These are phyloP conservation scores for Acanthamoeba castellanii DNA, from an alignment of 208 protist species.

Conservation along the genomic window DNA sequence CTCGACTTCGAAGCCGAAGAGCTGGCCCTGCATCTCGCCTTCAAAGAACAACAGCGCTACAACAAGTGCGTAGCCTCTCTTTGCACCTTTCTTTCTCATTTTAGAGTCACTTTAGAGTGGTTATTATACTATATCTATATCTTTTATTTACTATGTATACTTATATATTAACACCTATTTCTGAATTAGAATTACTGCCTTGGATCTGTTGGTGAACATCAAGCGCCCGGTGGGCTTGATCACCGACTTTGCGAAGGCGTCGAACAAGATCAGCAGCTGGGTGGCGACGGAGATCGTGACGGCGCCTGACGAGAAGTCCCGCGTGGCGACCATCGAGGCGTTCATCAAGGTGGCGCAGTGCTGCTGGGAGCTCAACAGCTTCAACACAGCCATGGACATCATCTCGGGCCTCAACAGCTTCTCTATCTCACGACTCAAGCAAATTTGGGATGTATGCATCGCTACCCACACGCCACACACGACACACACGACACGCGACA, in stretches of 20 bases:
- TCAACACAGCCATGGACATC: slow-evolving; percentile 71
- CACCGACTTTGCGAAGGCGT: slow-evolving; percentile 24
- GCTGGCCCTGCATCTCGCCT: slow-evolving; percentile 24
- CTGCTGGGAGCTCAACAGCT: slow-evolving; percentile 63
- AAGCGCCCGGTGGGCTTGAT: neutral
- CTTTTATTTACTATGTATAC: no score
- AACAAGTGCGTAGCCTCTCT: neutral
- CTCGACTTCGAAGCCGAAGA: slow-evolving; percentile 55
- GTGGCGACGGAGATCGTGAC: slow-evolving; percentile 68
- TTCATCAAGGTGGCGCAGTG: slow-evolving; percentile 47
- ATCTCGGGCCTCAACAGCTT: slow-evolving; percentile 69
- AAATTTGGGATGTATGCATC: slow-evolving; percentile 19
- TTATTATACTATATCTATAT: no score
- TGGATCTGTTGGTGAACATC: slow-evolving; percentile 33
- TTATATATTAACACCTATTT: no score
- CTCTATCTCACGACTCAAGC: slow-evolving; percentile 67
- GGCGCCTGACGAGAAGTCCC: neutral
- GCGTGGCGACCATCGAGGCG: slow-evolving; percentile 41
- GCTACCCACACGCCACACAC: neutral
- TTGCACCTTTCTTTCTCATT: no score
- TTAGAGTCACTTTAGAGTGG: no score
- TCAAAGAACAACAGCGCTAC: slow-evolving; percentile 49
- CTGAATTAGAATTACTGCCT: neutral
- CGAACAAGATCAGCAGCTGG: slow-evolving; percentile 53
- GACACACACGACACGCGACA: neutral